Evolutionary conservation across 2,329 filamentous ascomycete genomes (phyloP), one percentile per base, ranked within the genome.

Genomic region (Monilinia laxa): DNA sequence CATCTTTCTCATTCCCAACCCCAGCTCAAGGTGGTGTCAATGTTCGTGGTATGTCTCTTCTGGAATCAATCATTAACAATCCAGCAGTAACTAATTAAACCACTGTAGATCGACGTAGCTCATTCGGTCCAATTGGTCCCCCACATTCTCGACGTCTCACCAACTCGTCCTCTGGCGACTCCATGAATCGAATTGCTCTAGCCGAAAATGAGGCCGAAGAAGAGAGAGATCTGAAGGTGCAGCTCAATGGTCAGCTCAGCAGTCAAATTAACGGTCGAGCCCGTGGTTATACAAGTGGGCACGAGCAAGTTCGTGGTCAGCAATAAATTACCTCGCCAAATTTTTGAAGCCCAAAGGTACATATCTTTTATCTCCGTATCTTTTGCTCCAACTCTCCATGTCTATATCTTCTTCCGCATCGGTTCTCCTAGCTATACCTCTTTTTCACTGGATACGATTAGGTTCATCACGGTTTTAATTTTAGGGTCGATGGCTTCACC

Each of bases 71-170:
- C 51, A 14, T 59, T 38, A 4, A 20, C 53, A n/a, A 23, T 58
- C 3, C 16, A 52, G 11, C 18, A 35, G 38, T 40, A 65, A 59
- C 47, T 58, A 40, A 35, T 20, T 12, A 25, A 10, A 47, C 10
- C 16, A 45, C 6, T 40, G 2, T 23, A 67, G 65, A 64, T 47
- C 65, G 53, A 14, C 52, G 42, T 25, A 49, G 10, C 31, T 59
- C 65, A 14, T 65, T 67, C 25, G 65, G 65, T 54, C 65, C 65
- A 23, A 67, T 67, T 31, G 65, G 54, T 23, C 65, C 65, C 38
- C 65, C 65, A 20, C 52, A 55, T 18, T 12, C 42, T 25, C 62
- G 65, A 28, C 65, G 52, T 23, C 40, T 66, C 6, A 67, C 65
- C 16, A 57, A 42, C 11, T 52, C 65, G 6, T 64, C 65, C 2